These are phyloP conservation scores for Moricandia moricandioides DNA, from an alignment of 345 rosid genomes.

Conservation along the genomic window DNA sequence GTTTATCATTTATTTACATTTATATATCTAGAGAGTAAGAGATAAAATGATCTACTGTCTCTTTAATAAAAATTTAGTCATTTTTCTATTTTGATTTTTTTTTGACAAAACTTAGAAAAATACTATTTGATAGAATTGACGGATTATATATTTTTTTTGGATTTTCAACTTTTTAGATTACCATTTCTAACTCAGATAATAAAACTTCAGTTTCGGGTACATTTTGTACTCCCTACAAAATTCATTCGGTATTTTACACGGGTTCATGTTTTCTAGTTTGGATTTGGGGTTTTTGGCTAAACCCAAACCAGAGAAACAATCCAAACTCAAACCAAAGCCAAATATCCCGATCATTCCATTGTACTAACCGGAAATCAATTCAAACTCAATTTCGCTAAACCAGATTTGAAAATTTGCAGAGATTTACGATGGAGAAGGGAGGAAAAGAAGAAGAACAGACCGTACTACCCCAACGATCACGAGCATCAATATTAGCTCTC, in stretches of 20 bases:
- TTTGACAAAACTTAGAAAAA: too few species aligned
- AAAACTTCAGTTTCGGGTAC: not conserved
- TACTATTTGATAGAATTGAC: too few species aligned
- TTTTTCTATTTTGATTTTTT: too few species aligned
- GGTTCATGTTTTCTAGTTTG: not conserved
- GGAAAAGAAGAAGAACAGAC: slow-evolving; percentile 38
- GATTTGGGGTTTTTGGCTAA: not conserved
- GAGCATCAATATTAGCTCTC: slow-evolving; percentile 87
- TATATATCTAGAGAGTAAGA: too few species aligned
- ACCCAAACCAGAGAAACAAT: not conserved
- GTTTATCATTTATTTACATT: too few species aligned
- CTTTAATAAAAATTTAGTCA: too few species aligned
- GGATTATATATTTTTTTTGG: too few species aligned
- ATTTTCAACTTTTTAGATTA: not conserved
- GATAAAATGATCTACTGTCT: too few species aligned
- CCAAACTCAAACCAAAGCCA: not conserved
- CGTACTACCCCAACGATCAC: slow-evolving; percentile 99
- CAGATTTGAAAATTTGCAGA: not conserved
- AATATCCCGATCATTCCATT: not conserved
- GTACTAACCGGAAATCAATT: not conserved
- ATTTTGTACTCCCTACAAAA: not conserved
- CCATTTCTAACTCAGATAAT: not conserved
- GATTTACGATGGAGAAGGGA: not conserved
- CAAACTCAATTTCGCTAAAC: not conserved
- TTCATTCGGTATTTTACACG: not conserved